Percentiles rank a stretch among this genome's conserved stretches.
phyloP scores from a whole-genome alignment of 148 eudicot species.

The Chenopodium album region DNA sequence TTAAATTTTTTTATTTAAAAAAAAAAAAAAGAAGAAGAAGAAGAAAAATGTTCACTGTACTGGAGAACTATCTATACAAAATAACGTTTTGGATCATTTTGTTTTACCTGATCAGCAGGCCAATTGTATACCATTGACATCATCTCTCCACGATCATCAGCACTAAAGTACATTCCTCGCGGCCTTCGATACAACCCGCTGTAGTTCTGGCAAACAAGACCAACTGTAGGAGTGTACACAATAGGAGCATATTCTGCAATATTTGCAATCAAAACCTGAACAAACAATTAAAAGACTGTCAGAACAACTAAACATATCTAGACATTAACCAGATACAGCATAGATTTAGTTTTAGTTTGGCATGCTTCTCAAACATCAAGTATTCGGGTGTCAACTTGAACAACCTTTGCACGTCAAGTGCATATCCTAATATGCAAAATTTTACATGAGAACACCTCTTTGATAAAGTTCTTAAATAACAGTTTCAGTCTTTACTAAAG shows the following conservation, averaged over 20 bases:
- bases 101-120: slow-evolving; percentile 90
- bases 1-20: too few species aligned
- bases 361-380: not conserved
- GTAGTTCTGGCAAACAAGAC: slow-evolving; percentile 94
- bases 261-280: slow-evolving; percentile 83
- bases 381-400: not conserved
- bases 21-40: too few species aligned
- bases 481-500: not conserved
- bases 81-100: too few species aligned
- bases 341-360: not conserved
- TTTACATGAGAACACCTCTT: not conserved
- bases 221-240: slow-evolving; percentile 97
- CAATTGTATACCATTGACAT: slow-evolving; percentile 99
- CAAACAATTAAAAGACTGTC: slow-evolving; percentile 9
- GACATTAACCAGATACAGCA: not conserved
- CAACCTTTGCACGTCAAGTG: not conserved
- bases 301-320: not conserved
- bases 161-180: slow-evolving; percentile 94
- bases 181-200: slow-evolving; percentile 96
- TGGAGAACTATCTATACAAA: too few species aligned
- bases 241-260: slow-evolving; percentile 97
- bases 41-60: not conserved
- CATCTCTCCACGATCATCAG: slow-evolving; percentile 98
- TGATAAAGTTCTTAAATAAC: not conserved
- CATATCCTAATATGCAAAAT: not conserved